phyloP scores from a whole-genome alignment of 2,329 filamentous ascomycete species.

The Sarocladiaceae sp. region DNA sequence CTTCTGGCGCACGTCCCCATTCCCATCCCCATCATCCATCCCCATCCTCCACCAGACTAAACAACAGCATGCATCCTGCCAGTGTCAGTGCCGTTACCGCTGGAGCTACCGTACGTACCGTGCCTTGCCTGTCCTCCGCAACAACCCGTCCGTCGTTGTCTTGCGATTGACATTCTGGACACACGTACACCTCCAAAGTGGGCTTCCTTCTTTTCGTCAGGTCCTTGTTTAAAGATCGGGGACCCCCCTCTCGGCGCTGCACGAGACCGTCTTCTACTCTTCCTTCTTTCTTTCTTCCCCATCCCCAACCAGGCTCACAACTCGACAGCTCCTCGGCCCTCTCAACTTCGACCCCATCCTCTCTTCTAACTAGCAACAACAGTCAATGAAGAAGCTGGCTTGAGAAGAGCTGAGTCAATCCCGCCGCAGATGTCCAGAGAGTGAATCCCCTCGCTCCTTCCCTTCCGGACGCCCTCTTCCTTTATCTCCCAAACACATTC shows the following conservation, averaged over 20 bases:
- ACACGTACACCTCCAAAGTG: not conserved
- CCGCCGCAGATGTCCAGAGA: constrained; percentile 7
- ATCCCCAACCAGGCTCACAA: not conserved
- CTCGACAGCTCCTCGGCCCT: not conserved
- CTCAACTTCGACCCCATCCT: constrained; percentile 6
- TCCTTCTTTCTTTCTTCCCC: constrained; percentile 8
- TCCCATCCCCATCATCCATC: not conserved
- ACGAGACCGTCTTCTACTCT: constrained; percentile 5
- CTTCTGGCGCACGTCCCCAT: too few species aligned
- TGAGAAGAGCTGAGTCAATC: constrained; percentile 1
- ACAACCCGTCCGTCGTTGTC: not conserved
- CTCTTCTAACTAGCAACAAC: constrained; percentile 1
- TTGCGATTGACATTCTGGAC: constrained; percentile 4
- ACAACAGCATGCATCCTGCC: too few species aligned
- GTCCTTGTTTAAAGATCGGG: constrained; percentile 8
- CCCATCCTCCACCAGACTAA: constrained; percentile 4
- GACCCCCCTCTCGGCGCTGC: constrained; percentile 7
- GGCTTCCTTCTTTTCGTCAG: not conserved
- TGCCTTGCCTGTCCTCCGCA: not conserved
- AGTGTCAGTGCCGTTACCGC: not conserved
- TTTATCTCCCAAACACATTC: constrained; percentile 4
- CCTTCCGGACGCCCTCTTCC: constrained; percentile 4
- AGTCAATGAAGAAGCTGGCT: constrained; percentile 9
- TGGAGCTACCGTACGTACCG: not conserved
- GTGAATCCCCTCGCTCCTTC: constrained; percentile 1